Base-by-base conservation (phyloP, 495 filamentous ascomycete genomes). In the Xylaria bambusicola region DNA sequence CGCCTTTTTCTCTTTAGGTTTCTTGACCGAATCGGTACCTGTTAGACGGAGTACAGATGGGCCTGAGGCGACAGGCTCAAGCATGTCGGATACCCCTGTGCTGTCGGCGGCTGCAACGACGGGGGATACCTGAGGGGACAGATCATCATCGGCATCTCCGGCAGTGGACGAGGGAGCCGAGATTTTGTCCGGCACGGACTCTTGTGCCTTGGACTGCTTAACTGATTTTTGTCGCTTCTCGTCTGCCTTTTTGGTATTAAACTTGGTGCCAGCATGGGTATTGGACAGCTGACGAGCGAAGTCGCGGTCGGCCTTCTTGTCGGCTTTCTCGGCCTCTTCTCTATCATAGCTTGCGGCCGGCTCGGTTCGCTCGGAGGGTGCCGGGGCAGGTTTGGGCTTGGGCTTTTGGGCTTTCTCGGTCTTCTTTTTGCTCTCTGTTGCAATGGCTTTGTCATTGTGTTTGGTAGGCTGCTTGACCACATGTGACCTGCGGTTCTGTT, bases 81-180 rank as follows among this genome's bases (percentile, higher is more conserved):
- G 84, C 92, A 96, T 96, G 70, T 96, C 92, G 47, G 87, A 87
- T 45, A 95, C 83, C 65, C 86, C 90, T 17, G 79, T 81, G 38
- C 72, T 66, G 45, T 78, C 72, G 21, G 75, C 81, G 23, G 88
- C 81, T 45, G 52, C 64, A 20, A 86, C 66, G 8, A 77, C 76
- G 47, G 88, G 88, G 24, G 89, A 91, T 9, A 55, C 51, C 49
- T 77, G 79, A 10, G 85, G 74, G 8, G 89, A 92, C 57, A 89
- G 80, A 64, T 92, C 89, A 68, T 91, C 92, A 70, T 94, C 91
- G 15, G 87, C 91, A 73, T 96, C 91, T 18, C 87, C 90, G 38
- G 86, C 83, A 20, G 88, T 89, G 2, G 91, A 96, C 6, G 88
- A 90, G 3, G 82, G 78, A 18, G 76, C 76, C n/a, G 80, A 80